Base-by-base conservation (phyloP, 139 green algal genomes). In the Chlorella sorokiniana region DNA sequence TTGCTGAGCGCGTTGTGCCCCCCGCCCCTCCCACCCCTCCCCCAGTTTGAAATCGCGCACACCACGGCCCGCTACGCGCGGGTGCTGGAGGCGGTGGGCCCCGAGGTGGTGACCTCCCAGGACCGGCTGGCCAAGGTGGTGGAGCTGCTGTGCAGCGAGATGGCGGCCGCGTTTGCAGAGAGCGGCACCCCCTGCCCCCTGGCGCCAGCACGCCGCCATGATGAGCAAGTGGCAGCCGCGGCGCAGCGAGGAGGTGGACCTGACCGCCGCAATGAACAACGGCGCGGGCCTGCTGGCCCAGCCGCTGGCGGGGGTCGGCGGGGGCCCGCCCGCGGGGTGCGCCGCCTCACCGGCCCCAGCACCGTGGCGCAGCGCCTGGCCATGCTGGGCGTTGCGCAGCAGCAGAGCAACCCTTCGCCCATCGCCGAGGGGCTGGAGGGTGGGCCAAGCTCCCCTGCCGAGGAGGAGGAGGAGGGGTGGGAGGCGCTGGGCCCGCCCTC, bases 1-100 rank as follows among this genome's bases (percentile, higher is more conserved):
- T 29, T 35, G 20, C 40, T 27, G 10, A 25, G 41, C 29, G 29
- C n/a, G 29, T 4, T 59, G 25, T 38, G 10, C 41, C 1, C 4
- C 41, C 25, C 59, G 20, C 42, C 3, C 27, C 41, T 2, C 41
- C 65, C 10, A 45, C 45, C n/a, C 64, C 64, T n/a, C 45, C 31
- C 61, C 29, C 73, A 94, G 85, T 94, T 93, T 83, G 85, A 89
- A 78, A 91, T 94, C 42, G 82, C 86, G 25, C 84, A 91, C 68
- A 31, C 65, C 29, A 93, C 85, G 51, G 41, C 70, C 0, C 69
- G 78, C 35, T 93, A 93, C 78, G 63, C 54, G 27, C 27, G 37
- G 6, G 25, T 93, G n/a, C 76, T 93, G 41, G 84, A 81, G 7
- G 79, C 51, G 22, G 59, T 93, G 5, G 79, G 86, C 3, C 62